Evolutionary conservation across 2,329 filamentous ascomycete species (phyloP), one percentile per base, ranked within the genome.

Genomic region (Ceratocystis cubensis): DNA sequence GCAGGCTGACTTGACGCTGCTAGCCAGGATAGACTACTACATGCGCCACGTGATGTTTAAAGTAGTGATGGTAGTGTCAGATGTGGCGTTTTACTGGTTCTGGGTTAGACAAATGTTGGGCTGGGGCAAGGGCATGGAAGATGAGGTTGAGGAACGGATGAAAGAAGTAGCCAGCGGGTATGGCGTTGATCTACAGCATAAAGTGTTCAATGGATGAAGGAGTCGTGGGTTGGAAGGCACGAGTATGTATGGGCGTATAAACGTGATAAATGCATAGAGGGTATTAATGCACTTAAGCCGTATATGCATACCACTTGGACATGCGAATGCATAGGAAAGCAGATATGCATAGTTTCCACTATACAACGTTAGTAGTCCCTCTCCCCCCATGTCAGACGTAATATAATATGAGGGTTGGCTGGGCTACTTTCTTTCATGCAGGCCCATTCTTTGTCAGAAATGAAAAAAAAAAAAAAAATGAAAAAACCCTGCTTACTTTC

Each of bases 131-230:
- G 92, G 92, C 0, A 94, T 97, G 88, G 94, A 97, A 74, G 93
- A 96, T 73, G 91, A 93, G 74, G 86, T 97, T 69, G 94, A 97
- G 79, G 82, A 83, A 73, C 83, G 88, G 71, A 95, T 97, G 91
- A 87, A 84, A 75, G 83, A 81, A 67, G 89, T 96, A 80, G 93
- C 92, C 0, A 90, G 88, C 74, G 92, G 95, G 71, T 91, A 94
- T 77, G 94, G 94, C 0, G 84, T 97, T 2, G 92, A 97, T 75
- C 76, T 97, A 70, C 88, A 96, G 73, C 90, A 95, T 74, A 85
- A 86, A 50, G 82, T 96, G 1, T 96, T 96, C 76, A 90, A 95
- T 66, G 92, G 93, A 3, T 96, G 44, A 45, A 72, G 70, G 37
- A 15, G 25, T 56, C 8, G 53, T 45, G 44, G 5, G 33, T 5